phyloP scores from a whole-genome alignment of 495 filamentous ascomycete species.

The Podospora pseudoanserina region DNA sequence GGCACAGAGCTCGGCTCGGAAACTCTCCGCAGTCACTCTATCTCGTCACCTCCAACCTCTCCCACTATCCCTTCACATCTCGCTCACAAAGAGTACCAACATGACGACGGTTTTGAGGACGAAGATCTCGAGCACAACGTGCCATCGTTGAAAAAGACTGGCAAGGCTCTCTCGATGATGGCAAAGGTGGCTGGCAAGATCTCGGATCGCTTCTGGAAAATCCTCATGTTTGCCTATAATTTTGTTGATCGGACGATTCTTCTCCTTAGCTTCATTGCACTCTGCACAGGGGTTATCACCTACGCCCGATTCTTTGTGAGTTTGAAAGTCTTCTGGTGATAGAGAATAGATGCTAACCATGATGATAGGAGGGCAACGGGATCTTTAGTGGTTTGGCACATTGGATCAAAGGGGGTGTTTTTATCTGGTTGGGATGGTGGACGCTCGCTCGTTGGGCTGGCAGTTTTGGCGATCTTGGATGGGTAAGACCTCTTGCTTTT shows the following conservation, averaged over 20 bases:
- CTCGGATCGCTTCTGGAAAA: slow-evolving; percentile 42
- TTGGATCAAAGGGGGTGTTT: slow-evolving; percentile 95
- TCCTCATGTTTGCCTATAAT: slow-evolving; percentile 40
- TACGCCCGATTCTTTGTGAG: slow-evolving; percentile 57
- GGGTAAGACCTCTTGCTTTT: slow-evolving; percentile 49
- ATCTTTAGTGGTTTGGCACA: slow-evolving; percentile 80
- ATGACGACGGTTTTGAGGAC: slow-evolving; percentile 40
- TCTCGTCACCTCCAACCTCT: slow-evolving; percentile 55
- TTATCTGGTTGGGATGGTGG: slow-evolving; percentile 89
- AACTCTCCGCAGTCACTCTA: slow-evolving; percentile 61
- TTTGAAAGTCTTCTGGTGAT: slow-evolving; percentile 21
- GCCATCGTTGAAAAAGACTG: slow-evolving; percentile 19
- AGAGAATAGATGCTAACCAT: slow-evolving; percentile 29
- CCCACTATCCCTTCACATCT: slow-evolving; percentile 45
- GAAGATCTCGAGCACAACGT: slow-evolving; percentile 31
- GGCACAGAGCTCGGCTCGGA: slow-evolving; percentile 72
- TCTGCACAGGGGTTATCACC: slow-evolving; percentile 59
- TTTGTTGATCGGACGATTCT: slow-evolving; percentile 46
- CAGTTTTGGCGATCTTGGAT: slow-evolving; percentile 85
- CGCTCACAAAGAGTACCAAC: slow-evolving; percentile 48
- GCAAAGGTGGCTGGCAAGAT: slow-evolving; percentile 35
- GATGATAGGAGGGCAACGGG: slow-evolving; percentile 22
- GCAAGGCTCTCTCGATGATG: slow-evolving; percentile 26
- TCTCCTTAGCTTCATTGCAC: slow-evolving; percentile 53
- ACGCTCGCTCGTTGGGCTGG: slow-evolving; percentile 89